A percentile compares a stretch with the other conserved stretches of the same genome.
These are phyloP conservation scores for Fusarium sp. DNA, from an alignment of 2,329 filamentous ascomycete species.

Conservation along the genomic window DNA sequence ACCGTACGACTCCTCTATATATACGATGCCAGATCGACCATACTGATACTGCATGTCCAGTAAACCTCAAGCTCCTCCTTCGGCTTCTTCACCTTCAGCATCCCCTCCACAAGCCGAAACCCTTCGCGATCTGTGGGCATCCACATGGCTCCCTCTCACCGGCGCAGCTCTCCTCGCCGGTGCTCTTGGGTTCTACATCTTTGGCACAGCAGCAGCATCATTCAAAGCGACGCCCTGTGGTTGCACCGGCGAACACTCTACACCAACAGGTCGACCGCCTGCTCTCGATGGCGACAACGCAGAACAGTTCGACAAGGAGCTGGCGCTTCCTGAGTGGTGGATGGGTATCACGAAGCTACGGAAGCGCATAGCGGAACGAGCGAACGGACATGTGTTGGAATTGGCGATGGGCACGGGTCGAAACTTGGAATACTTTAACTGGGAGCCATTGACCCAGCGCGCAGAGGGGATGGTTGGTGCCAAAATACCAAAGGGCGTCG, in stretches of 20 bases:
- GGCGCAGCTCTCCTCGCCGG: conserved; percentile 61
- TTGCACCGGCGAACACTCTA: conserved; percentile 50
- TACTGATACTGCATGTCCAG: conserved; percentile 29
- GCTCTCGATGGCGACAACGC: conserved; percentile 62
- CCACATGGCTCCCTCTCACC: conserved; percentile 59
- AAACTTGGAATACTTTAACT: conserved; percentile 71
- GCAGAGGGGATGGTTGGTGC: conserved; percentile 15
- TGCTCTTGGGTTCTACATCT: conserved; percentile 62
- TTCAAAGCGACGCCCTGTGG: conserved; percentile 46
- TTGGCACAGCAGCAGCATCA: conserved; percentile 55
- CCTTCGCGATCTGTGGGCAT: conserved; percentile 53
- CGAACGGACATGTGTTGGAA: conserved; percentile 70
- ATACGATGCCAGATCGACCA: not conserved
- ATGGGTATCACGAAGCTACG: conserved; percentile 68
- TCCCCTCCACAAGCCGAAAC: conserved; percentile 49
- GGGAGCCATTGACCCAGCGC: conserved; percentile 57
- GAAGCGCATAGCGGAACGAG: conserved; percentile 60
- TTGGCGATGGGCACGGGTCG: conserved; percentile 73
- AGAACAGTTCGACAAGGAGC: conserved; percentile 68
- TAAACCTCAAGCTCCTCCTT: conserved; percentile 23
- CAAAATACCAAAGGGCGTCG: conserved; percentile 51
- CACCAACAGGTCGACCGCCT: conserved; percentile 63
- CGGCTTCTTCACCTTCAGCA: conserved; percentile 17
- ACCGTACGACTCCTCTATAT: conserved; percentile 43
- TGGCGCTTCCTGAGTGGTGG: conserved; percentile 68